phyloP scores from a whole-genome alignment of 2,329 filamentous ascomycete genomes.

The Hypocrella siamensis region DNA sequence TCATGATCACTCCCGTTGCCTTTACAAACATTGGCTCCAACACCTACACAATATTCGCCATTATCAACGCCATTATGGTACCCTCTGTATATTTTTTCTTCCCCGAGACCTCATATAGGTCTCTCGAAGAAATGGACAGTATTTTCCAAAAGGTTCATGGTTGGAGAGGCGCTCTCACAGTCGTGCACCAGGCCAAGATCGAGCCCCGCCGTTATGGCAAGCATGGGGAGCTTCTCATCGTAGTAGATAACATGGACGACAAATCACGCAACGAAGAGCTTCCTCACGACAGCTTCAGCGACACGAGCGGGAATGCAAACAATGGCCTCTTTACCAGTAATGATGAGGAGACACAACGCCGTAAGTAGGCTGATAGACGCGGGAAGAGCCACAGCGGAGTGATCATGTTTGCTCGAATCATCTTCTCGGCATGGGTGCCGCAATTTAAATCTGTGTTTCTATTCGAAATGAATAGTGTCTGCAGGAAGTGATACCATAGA shows the following conservation, averaged over 20 bases:
- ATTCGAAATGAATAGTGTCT: no score
- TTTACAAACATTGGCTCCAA: constrained; percentile 41
- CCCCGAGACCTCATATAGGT: constrained; percentile 48
- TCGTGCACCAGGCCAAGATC: constrained; percentile 21
- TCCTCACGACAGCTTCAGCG: neutral
- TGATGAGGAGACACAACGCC: no score
- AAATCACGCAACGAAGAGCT: constrained; percentile 8
- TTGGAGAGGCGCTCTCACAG: constrained; percentile 15
- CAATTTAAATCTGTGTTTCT: no score
- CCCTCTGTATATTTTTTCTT: constrained; percentile 45
- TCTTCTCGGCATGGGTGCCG: no score
- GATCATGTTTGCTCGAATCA: no score
- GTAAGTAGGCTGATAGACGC: no score
- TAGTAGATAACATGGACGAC: constrained; percentile 25
- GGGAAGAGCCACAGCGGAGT: no score
- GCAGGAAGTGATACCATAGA: no score
- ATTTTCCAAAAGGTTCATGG: constrained; percentile 44
- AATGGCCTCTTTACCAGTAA: neutral
- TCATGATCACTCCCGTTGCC: constrained; percentile 46
- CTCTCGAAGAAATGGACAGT: constrained; percentile 50
- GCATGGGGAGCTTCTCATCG: constrained; percentile 40
- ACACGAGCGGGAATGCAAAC: neutral
- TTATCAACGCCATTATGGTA: constrained; percentile 46
- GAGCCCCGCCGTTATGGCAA: constrained; percentile 42
- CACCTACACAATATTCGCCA: constrained; percentile 51